Evolutionary conservation across 495 filamentous ascomycete species (phyloP).

Genomic region (Extremus antarcticus): DNA sequence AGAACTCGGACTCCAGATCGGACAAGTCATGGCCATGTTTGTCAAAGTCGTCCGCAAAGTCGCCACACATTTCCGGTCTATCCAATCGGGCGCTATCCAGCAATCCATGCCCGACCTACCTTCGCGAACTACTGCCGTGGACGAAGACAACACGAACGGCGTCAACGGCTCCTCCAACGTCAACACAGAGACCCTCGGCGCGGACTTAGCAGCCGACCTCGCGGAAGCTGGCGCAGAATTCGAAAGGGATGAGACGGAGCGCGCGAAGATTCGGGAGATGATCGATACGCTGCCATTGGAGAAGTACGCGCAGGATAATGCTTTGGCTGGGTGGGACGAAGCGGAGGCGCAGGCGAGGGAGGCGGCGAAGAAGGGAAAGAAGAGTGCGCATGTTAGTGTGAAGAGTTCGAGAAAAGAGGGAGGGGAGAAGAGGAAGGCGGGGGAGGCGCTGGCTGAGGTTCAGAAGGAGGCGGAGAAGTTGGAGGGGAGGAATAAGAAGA

Average conservation of each 20-base stretch:
- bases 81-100: conserved; percentile 66
- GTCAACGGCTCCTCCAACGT: conserved; percentile 17
- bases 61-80: conserved; percentile 56
- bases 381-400: conserved; percentile 59
- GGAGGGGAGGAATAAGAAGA: conserved; percentile 45
- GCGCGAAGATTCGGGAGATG: conserved; percentile 68
- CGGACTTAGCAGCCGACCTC: conserved; percentile 72
- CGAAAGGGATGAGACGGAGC: conserved; percentile 44
- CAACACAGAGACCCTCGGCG: conserved; percentile 42
- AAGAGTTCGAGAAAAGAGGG: conserved; percentile 48
- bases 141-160: conserved; percentile 40
- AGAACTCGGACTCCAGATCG: conserved; percentile 60
- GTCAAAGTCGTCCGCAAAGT: conserved; percentile 90
- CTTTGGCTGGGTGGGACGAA: conserved; percentile 63
- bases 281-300: conserved; percentile 84
- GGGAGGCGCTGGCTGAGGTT: conserved; percentile 52
- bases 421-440: conserved; percentile 63
- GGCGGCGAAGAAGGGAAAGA: conserved; percentile 42
- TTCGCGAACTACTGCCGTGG: conserved; percentile 47
- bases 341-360: conserved; percentile 68
- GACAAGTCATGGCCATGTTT: conserved; percentile 89
- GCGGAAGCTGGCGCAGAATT: conserved; percentile 71
- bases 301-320: conserved; percentile 58
- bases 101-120: conserved; percentile 49
- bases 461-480: conserved; percentile 48